Conservation (phyloP, 306 rosid genomes). For the Bauhinia variegata region DNA sequence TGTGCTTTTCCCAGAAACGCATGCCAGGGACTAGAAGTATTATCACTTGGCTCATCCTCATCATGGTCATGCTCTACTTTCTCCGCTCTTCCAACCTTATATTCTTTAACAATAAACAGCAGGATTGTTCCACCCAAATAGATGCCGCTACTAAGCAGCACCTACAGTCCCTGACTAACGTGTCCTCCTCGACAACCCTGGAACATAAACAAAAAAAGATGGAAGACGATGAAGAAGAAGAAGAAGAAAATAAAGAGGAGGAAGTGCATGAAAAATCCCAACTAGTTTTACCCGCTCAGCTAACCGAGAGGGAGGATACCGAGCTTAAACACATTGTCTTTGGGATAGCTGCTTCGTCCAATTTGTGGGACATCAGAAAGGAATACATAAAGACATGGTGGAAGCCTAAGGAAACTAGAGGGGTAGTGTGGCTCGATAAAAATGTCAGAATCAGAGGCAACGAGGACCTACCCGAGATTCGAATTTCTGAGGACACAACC, state of each 20-base stretch:
- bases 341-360: conserved; percentile 85
- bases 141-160: conserved; percentile 33
- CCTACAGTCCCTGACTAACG: conserved; percentile 40
- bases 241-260: background rate
- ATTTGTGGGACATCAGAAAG: conserved; percentile 66
- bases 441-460: conserved; percentile 33
- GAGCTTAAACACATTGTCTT: conserved; percentile 73
- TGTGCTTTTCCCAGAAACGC: conserved; percentile 46
- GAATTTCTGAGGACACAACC: conserved; percentile 64
- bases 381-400: conserved; percentile 89
- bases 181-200: conserved; percentile 32
- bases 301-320: conserved; percentile 44
- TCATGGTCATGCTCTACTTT: conserved; percentile 50
- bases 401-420: conserved; percentile 79
- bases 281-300: conserved; percentile 31
- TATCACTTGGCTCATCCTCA: conserved; percentile 55
- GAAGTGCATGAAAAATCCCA: background rate
- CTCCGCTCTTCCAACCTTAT: conserved; percentile 61
- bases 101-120: conserved; percentile 52
- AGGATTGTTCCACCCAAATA: conserved; percentile 45
- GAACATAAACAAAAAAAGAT: background rate
- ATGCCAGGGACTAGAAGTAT: conserved; percentile 47
- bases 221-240: background rate
- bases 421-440: conserved; percentile 82
- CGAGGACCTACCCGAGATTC: conserved; percentile 70